Evolutionary conservation across 176 grass and related monocot species (phyloP).

Genomic region (Zea mays): DNA sequence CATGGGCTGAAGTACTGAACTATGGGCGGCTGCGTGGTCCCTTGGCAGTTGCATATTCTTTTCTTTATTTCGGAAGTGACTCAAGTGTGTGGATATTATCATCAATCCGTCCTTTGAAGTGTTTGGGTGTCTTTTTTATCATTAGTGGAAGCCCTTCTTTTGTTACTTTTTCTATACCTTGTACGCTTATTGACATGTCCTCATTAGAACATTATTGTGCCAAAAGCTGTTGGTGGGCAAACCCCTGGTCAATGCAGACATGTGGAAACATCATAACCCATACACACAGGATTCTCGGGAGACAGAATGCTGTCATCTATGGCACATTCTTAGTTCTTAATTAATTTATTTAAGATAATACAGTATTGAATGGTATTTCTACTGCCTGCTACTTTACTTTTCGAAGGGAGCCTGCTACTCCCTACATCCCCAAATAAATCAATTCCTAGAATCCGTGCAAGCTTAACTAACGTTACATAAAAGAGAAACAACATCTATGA

Average conservation of each 20-base stretch:
- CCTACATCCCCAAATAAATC: too few relatives aligned
- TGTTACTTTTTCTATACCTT: background rate
- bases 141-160: constrained; percentile 20
- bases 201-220: constrained; percentile 48
- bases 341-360: constrained; percentile 16
- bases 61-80: constrained; percentile 31
- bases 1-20: constrained; percentile 30
- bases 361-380: background rate
- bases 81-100: constrained; percentile 25
- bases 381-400: background rate
- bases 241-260: constrained; percentile 5
- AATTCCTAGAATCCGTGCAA: too few relatives aligned
- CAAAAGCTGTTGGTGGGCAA: constrained; percentile 26
- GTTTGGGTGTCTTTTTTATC: constrained; percentile 22
- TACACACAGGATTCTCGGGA: constrained; percentile 21
- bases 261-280: constrained; percentile 26
- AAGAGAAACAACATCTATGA: too few relatives aligned
- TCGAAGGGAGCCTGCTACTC: background rate
- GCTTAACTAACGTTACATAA: too few relatives aligned
- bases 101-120: constrained; percentile 9
- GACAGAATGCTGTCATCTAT: constrained; percentile 40
- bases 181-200: constrained; percentile 31
- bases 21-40: constrained; percentile 24
- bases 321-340: constrained; percentile 31
- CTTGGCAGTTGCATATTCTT: constrained; percentile 31